These are phyloP conservation scores for Fraxinus ornus DNA, from an alignment of 305 asterid species.

Conservation along the genomic window DNA sequence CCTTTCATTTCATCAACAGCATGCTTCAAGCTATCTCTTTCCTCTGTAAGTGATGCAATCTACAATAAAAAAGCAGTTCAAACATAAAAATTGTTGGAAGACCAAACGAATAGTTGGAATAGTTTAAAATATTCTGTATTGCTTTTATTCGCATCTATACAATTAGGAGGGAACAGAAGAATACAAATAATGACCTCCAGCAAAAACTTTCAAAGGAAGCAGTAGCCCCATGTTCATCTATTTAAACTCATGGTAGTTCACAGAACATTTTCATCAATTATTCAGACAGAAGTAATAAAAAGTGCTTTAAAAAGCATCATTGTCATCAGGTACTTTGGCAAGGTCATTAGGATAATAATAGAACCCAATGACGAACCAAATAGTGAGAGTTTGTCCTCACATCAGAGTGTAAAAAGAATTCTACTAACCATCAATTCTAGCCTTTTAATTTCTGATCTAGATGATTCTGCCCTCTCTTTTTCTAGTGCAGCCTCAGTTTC, in stretches of 20 bases:
- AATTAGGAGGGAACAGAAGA: slow-evolving; percentile 13
- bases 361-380: slow-evolving; percentile 2
- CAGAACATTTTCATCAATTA: not conserved
- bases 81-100: slow-evolving; percentile 18
- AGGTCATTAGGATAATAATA: not conserved
- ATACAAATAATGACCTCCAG: slow-evolving; percentile 5
- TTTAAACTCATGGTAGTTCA: slow-evolving; percentile 1
- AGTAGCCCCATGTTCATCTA: slow-evolving; percentile 6
- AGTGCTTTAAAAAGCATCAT: not conserved
- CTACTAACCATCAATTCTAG: slow-evolving; percentile 62
- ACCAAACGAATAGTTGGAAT: slow-evolving; percentile 11
- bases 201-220: not conserved
- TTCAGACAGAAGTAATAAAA: slow-evolving; percentile 1
- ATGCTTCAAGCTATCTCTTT: slow-evolving; percentile 58
- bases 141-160: slow-evolving; percentile 12
- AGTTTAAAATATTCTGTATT: slow-evolving; percentile 10
- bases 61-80: slow-evolving; percentile 39
- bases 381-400: slow-evolving; percentile 12
- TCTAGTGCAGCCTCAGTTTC: slow-evolving; percentile 64
- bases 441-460: slow-evolving; percentile 68
- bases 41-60: slow-evolving; percentile 69
- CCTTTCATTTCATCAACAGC: slow-evolving; percentile 51
- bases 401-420: slow-evolving; percentile 20
- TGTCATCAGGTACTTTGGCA: slow-evolving; percentile 10
- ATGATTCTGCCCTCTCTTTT: slow-evolving; percentile 64